These are phyloP conservation scores for Leccinum pachyderme DNA, from an alignment of 1,284 basidiomycete species.

Conservation along the genomic window DNA sequence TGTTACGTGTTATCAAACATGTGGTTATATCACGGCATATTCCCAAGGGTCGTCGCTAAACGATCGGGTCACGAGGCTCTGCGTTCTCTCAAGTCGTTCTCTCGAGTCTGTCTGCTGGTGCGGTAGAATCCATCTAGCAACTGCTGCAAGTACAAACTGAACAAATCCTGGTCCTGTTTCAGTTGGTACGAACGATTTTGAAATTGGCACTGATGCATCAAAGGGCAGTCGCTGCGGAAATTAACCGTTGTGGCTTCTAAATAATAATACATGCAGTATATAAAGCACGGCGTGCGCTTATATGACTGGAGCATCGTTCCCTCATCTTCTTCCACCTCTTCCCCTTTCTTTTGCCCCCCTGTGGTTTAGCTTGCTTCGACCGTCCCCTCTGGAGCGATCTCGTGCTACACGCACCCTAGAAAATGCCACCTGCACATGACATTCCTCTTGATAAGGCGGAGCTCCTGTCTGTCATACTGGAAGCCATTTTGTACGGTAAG, in stretches of 20 bases:
- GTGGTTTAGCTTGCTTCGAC: background rate
- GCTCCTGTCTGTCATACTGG: conserved; percentile 19
- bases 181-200: background rate
- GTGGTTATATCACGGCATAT: background rate
- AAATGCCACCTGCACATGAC: background rate
- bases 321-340: background rate
- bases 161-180: background rate
- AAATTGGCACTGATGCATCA: background rate
- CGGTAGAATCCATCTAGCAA: background rate
- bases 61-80: background rate
- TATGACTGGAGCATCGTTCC: background rate
- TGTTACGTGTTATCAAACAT: background rate
- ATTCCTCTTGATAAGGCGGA: conserved; percentile 21
- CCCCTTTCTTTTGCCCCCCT: background rate
- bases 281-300: background rate
- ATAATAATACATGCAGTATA: background rate
- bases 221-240: background rate
- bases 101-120: background rate
- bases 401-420: background rate
- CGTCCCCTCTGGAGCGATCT: background rate
- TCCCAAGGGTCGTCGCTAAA: background rate
- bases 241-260: background rate
- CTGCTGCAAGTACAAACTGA: background rate
- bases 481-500: conserved; percentile 24
- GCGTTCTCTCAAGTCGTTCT: too few relatives aligned